Conservation (phyloP, 257 asterid species). For the Fraxinus pennsylvanica region DNA sequence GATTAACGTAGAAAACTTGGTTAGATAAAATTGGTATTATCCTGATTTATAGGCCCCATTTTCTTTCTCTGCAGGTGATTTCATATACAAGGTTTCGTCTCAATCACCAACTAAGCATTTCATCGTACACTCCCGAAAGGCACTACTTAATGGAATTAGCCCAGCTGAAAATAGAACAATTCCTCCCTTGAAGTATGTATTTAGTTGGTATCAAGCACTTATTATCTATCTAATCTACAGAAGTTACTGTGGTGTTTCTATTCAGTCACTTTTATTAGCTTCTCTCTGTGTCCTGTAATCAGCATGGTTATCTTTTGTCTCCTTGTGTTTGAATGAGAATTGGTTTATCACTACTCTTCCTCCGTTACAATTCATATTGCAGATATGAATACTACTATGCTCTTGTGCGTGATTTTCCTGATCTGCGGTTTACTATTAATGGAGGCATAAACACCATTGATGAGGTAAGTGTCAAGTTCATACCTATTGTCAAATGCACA, state of each 20-base stretch:
- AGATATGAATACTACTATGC: conserved; percentile 96
- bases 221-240: conserved; percentile 10
- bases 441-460: conserved; percentile 86
- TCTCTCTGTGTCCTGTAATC: conserved; percentile 17
- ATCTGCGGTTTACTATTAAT: conserved; percentile 82
- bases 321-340: conserved; percentile 1
- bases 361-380: conserved; percentile 16
- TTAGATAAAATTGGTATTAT: neutral
- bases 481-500: conserved; percentile 10
- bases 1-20: conserved; percentile 18
- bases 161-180: conserved; percentile 88
- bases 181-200: conserved; percentile 82
- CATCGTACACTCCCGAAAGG: conserved; percentile 90
- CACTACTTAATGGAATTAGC: conserved; percentile 88
- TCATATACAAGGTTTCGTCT: conserved; percentile 84
- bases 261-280: neutral
- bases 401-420: conserved; percentile 94
- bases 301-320: conserved; percentile 14
- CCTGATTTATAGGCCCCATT: conserved; percentile 7
- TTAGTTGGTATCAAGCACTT: conserved; percentile 6
- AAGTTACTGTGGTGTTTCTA: conserved; percentile 17
- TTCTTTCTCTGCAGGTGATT: conserved; percentile 73
- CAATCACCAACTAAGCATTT: conserved; percentile 92
- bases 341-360: neutral
- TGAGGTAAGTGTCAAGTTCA: conserved; percentile 59